Percentiles rank a stretch among this genome's conserved stretches.
Conservation (phyloP, 1,284 basidiomycete species). For the Ganoderma multipileum region DNA sequence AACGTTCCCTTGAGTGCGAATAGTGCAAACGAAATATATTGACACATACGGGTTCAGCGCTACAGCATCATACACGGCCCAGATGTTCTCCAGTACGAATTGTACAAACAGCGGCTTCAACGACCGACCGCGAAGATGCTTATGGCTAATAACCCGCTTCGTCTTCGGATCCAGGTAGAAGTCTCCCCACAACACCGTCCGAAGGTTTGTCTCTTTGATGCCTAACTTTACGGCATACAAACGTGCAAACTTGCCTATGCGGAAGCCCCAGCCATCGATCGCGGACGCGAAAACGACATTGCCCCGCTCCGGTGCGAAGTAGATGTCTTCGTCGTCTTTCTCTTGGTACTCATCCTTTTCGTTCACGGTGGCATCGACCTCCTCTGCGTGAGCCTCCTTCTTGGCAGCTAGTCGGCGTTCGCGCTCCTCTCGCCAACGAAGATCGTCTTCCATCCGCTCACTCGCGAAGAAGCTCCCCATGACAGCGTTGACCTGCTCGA, state of each 20-base stretch:
- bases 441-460: conserved; percentile 97
- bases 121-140: conserved; percentile 85
- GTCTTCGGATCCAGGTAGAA: conserved; percentile 98
- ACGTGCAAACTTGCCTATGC: conserved; percentile 92
- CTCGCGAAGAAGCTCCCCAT: conserved; percentile 97
- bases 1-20: conserved; percentile 4
- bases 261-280: conserved; percentile 98
- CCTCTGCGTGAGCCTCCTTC: conserved; percentile 73
- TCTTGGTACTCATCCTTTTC: conserved; percentile 81
- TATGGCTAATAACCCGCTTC: conserved; percentile 91
- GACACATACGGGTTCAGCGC: conserved; percentile 82
- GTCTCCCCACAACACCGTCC: conserved; percentile 95
- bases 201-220: conserved; percentile 88
- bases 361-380: conserved; percentile 64
- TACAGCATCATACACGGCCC: conserved; percentile 94
- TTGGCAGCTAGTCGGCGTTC: conserved; percentile 82
- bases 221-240: conserved; percentile 93
- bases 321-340: conserved; percentile 96
- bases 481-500: conserved; percentile 98
- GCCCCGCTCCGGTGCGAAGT: conserved; percentile 95
- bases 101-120: conserved; percentile 99
- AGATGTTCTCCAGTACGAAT: conserved; percentile 97
- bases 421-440: conserved; percentile 92
- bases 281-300: conserved; percentile 98
- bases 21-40: conserved; percentile 16